Percentiles rank a stretch among this genome's conserved stretches.
Evolutionary conservation across 2,329 filamentous ascomycete genomes (phyloP).

Genomic region (Pseudogymnoascus sp.): DNA sequence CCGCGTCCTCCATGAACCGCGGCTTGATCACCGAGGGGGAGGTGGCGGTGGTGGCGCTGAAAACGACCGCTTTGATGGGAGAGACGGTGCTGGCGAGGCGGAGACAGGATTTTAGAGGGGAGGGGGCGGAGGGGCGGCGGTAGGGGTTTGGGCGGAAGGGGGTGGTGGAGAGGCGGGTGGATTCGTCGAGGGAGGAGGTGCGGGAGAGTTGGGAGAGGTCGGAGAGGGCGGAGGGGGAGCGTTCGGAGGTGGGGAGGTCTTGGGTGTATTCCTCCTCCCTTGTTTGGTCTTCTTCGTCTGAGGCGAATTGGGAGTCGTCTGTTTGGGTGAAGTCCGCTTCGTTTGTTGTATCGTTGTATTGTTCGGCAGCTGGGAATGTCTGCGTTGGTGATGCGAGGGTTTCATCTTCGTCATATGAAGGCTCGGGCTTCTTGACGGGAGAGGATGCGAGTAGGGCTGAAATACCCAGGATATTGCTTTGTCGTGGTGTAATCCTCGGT

Average conservation of each 20-base stretch:
- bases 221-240: neutral
- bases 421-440: constrained; percentile 15
- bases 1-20: neutral
- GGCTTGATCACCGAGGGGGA: neutral
- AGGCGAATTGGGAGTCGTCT: neutral
- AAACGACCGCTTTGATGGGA: neutral
- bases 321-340: neutral
- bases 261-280: neutral
- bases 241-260: neutral
- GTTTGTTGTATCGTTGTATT: neutral
- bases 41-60: neutral
- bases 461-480: constrained; percentile 18
- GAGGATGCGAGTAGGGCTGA: constrained; percentile 23
- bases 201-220: neutral
- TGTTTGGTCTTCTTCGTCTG: neutral
- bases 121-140: neutral
- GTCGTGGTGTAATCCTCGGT: constrained; percentile 17
- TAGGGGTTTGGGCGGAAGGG: neutral
- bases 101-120: neutral
- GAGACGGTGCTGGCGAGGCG: neutral
- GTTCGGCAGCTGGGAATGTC: neutral
- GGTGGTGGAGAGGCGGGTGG: neutral
- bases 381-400: neutral
- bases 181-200: neutral
- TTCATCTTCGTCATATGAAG: neutral